phyloP scores from a whole-genome alignment of 2,329 filamentous ascomycete genomes.

The Fusarium verticillioides region DNA sequence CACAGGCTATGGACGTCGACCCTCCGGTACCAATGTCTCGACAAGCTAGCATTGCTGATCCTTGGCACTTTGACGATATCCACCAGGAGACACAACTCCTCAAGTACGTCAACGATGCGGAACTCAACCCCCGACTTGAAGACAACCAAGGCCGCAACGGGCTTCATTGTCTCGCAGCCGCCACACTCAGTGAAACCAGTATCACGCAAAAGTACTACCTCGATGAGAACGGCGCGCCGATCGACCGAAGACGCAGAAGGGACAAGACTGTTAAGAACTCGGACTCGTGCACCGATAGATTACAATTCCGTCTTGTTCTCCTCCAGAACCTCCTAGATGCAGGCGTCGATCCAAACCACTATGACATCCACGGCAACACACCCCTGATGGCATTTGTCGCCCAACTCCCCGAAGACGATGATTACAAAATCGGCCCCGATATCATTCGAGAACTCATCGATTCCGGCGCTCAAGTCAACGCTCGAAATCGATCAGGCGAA shows the following conservation, averaged over 20 bases:
- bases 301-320: constrained; percentile 45
- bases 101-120: constrained; percentile 30
- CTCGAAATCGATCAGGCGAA: constrained; percentile 64
- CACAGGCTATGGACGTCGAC: constrained; percentile 39
- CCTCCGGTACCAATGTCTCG: constrained; percentile 26
- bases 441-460: constrained; percentile 58
- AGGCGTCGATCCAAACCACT: constrained; percentile 62
- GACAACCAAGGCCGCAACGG: constrained; percentile 63
- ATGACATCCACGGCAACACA: constrained; percentile 63
- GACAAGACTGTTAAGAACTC: constrained; percentile 35
- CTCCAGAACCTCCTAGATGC: constrained; percentile 49
- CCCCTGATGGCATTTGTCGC: constrained; percentile 66
- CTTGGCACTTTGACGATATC: constrained; percentile 16
- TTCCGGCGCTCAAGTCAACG: constrained; percentile 58
- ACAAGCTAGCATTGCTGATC: background rate
- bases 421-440: constrained; percentile 58
- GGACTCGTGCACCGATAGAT: constrained; percentile 49
- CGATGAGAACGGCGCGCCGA: constrained; percentile 25
- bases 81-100: constrained; percentile 39
- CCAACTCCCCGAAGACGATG: constrained; percentile 61
- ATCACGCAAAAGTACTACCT: constrained; percentile 49
- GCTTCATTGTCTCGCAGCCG: constrained; percentile 68
- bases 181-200: constrained; percentile 56
- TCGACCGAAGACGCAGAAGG: constrained; percentile 8
- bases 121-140: constrained; percentile 35